These are phyloP conservation scores for Penicillium salamii DNA, from an alignment of 495 filamentous ascomycete genomes.

Conservation along the genomic window DNA sequence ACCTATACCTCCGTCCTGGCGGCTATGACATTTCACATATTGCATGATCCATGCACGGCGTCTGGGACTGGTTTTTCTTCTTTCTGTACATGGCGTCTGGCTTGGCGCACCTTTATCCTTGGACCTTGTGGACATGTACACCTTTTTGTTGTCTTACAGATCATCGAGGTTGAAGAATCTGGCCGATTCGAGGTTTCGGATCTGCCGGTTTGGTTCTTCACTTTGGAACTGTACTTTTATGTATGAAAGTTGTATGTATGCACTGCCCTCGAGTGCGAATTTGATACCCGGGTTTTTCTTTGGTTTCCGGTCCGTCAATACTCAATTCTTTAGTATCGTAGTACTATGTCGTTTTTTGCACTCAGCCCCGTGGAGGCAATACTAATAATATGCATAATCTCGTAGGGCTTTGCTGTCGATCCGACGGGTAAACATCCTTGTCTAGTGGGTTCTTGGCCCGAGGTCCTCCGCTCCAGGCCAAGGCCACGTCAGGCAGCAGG, in stretches of 20 bases:
- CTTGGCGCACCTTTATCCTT: conserved; percentile 8
- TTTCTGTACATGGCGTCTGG: conserved; percentile 9
- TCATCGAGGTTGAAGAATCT: neutral
- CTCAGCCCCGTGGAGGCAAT: neutral
- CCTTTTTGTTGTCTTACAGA: conserved; percentile 12
- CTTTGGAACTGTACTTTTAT: conserved; percentile 17
- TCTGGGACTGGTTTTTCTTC: conserved; percentile 8
- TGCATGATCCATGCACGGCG: conserved; percentile 16
- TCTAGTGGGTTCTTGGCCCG: neutral
- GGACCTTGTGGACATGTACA: neutral
- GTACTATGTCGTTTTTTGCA: too few relatives aligned
- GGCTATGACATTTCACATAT: conserved; percentile 15
- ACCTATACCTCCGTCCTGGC: conserved; percentile 6
- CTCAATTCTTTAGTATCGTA: neutral
- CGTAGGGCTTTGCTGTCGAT: neutral
- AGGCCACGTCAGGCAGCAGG: neutral
- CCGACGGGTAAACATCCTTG: neutral
- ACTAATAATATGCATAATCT: neutral
- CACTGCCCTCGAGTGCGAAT: conserved; percentile 12
- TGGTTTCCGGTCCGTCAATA: neutral
- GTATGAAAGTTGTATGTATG: conserved; percentile 5
- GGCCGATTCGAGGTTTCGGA: neutral
- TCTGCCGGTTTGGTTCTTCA: neutral
- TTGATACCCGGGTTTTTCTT: conserved; percentile 21
- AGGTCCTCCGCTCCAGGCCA: neutral